Conservation (phyloP, 129 eudicot genomes). For the Saussurea involucrata region DNA sequence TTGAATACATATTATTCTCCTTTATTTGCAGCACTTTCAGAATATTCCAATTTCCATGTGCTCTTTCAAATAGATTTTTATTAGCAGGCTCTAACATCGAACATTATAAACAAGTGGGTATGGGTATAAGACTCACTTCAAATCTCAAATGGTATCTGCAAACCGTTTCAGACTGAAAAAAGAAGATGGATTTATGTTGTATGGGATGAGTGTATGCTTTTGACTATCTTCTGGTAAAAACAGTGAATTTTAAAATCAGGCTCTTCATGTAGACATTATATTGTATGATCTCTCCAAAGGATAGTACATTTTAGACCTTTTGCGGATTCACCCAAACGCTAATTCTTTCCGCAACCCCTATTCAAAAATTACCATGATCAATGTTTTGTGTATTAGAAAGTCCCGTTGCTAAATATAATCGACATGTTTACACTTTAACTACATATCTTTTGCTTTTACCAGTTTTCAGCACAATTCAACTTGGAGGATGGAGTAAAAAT, state of each 20-base stretch:
- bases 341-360: no score
- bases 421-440: not conserved
- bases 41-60: not conserved
- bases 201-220: no score
- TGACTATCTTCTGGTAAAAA: no score
- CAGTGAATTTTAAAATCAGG: no score
- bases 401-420: not conserved
- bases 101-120: not conserved
- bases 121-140: not conserved
- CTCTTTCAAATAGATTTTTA: not conserved
- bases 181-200: no score
- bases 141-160: not conserved
- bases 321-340: no score
- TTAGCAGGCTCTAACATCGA: not conserved
- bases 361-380: not conserved
- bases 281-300: no score
- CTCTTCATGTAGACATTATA: no score
- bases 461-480: conserved; percentile 68
- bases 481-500: conserved; percentile 53
- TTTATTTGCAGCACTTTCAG: not conserved
- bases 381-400: not conserved
- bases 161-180: not conserved
- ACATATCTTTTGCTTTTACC: not conserved
- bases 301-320: no score
- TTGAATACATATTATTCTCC: not conserved